A percentile compares a stretch with the other conserved stretches of the same genome.
Evolutionary conservation across 176 grass and related monocot genomes (phyloP).

Genomic region (Juncus effusus): DNA sequence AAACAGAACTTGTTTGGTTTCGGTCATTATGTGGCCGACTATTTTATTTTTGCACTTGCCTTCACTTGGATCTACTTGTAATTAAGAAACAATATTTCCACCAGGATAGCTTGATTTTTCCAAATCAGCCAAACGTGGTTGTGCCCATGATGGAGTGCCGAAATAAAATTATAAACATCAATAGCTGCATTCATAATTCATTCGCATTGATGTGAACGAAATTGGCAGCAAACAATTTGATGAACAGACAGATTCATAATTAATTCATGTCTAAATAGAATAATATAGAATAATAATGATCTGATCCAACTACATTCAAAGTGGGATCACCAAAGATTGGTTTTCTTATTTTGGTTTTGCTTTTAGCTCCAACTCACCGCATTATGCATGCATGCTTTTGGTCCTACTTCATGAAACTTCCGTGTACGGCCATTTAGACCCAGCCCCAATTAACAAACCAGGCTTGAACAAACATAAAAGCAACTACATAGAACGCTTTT

Average conservation of each 20-base stretch:
- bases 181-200: no score
- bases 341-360: conserved; percentile 1
- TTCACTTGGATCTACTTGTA: no score
- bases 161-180: no score
- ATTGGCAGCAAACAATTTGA: neutral
- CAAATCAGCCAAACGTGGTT: no score
- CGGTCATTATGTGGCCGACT: no score
- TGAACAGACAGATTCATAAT: neutral
- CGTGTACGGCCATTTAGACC: neutral
- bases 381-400: neutral
- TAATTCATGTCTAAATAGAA: neutral
- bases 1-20: no score
- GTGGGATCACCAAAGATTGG: conserved; percentile 1
- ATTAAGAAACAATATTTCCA: no score
- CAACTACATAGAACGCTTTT: neutral
- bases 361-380: conserved; percentile 17
- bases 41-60: no score
- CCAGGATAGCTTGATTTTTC: no score
- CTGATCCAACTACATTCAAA: neutral
- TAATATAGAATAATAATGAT: neutral
- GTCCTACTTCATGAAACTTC: conserved; percentile 1
- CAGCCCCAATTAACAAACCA: no score
- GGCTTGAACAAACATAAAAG: neutral
- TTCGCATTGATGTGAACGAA: neutral
- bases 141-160: no score